Evolutionary conservation across 495 filamentous ascomycete genomes (phyloP), one percentile per base, ranked within the genome.

Genomic region (Achaetomiella virescens): DNA sequence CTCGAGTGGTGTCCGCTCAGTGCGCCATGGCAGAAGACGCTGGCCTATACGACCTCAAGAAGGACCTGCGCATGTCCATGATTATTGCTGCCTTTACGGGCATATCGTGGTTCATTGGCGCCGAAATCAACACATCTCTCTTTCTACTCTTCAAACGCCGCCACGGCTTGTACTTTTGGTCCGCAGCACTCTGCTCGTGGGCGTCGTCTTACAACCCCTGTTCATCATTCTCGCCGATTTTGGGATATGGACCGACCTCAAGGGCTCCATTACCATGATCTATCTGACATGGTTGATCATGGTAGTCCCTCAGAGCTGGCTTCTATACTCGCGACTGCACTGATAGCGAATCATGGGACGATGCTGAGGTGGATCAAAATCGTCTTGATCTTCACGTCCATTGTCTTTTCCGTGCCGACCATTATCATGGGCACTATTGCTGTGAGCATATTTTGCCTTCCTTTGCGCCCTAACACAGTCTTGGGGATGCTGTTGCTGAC

Each of bases 101-200:
- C 24, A 66, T 82, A 45, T 75, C 77, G 27, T 59, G 49, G 48
- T 59, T 48, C 35, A 79, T 82, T 57, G 74, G 78, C 44, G 70
- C 80, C 42, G 79, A 83, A 47, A 72, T 82, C 45, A 73, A 78
- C 57, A 63, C 78, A n/a, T 74, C 78, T 21, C 73, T 81, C 55
- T 81, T 79, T 59, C 68, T 82, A 47, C 76, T 77, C 25, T 83
- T 84, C 54, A 71, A 74, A 25, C 72, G 74, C 43, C 77, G 76
- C 27, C 69, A 65, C 11, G 80, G 80, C 6, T 69, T 80, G 22
- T 83, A 84, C 68, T 84, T 84, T 61, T 84, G 80, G 79, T 74
- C 76, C 35, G 67, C 81, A 47, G 60, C 81, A 7, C 58, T 83
- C 37, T 72, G 72, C 4, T 78, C 79, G 0, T 74, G 74, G 29